Percentiles rank a stretch among this genome's conserved stretches.
These are phyloP conservation scores for Barnettozyma populi DNA, from an alignment of 805 yeast species.

Conservation along the genomic window DNA sequence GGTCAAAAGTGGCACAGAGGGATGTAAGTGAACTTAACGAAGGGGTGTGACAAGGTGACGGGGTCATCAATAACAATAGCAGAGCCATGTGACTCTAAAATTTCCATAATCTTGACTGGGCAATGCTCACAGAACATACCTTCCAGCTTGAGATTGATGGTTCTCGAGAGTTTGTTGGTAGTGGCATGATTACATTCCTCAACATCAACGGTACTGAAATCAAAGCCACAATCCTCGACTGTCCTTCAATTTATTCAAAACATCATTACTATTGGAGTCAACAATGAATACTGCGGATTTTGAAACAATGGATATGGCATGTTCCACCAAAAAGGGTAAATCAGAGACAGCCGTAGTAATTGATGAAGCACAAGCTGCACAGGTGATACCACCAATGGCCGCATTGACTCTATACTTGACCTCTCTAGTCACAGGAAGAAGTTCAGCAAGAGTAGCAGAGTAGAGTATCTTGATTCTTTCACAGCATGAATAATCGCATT, in stretches of 20 bases:
- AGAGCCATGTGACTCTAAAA: conserved; percentile 48
- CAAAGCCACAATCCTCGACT: conserved; percentile 66
- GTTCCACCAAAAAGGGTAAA: conserved; percentile 47
- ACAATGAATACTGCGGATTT: conserved; percentile 60
- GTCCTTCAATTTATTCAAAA: conserved; percentile 38
- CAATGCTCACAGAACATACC: conserved; percentile 74
- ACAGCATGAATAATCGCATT: conserved; percentile 43
- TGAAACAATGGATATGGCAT: conserved; percentile 51
- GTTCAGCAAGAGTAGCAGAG: conserved; percentile 48
- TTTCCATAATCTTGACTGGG: conserved; percentile 49
- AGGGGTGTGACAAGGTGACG: conserved; percentile 50
- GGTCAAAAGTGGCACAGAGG: conserved; percentile 47
- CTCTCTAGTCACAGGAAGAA: conserved; percentile 51
- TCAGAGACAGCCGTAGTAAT: conserved; percentile 42
- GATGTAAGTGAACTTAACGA: conserved; percentile 56
- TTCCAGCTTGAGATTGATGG: conserved; percentile 47
- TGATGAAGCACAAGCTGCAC: conserved; percentile 64
- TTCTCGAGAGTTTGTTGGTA: conserved; percentile 45
- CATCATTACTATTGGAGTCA: conserved; percentile 33
- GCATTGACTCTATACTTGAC: conserved; percentile 49
- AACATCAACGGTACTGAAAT: conserved; percentile 41
- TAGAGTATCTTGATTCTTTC: conserved; percentile 41
- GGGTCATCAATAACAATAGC: conserved; percentile 52
- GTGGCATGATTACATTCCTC: conserved; percentile 42
- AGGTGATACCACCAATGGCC: conserved; percentile 67